Percentiles rank a stretch among this genome's conserved stretches.
phyloP scores from a whole-genome alignment of 148 eudicot genomes.

The Pharnaceum exiguum region DNA sequence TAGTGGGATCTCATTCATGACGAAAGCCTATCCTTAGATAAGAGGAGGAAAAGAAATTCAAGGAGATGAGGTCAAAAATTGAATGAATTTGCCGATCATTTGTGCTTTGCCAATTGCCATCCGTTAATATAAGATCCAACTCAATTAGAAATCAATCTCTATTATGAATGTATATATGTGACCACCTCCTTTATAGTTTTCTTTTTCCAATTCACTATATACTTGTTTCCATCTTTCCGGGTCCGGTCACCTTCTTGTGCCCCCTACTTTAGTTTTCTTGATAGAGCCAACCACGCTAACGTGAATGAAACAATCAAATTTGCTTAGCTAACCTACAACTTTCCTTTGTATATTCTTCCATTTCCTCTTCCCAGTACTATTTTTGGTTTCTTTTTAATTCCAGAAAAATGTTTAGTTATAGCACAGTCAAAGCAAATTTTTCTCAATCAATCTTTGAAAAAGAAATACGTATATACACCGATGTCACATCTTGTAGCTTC shows the following conservation, averaged over 20 bases:
- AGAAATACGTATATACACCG: too few relatives aligned
- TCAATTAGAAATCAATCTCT: background rate
- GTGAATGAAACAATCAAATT: background rate
- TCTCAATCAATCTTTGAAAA: background rate
- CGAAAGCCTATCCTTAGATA: background rate
- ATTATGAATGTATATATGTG: background rate
- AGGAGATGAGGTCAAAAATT: background rate
- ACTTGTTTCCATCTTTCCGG: constrained; percentile 1
- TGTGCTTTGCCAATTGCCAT: constrained; percentile 2
- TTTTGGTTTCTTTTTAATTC: background rate
- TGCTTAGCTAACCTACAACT: background rate
- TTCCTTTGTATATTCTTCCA: background rate
- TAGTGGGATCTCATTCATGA: background rate
- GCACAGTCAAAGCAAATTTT: background rate
- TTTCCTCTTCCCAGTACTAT: background rate
- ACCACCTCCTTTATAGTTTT: background rate
- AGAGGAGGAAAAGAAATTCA: background rate
- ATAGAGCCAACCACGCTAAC: background rate
- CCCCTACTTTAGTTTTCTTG: background rate
- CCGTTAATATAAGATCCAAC: too few relatives aligned
- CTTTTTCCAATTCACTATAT: background rate
- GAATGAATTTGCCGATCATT: background rate
- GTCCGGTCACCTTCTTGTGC: background rate
- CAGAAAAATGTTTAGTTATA: background rate
- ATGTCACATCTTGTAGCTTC: too few relatives aligned